Conservation (phyloP, 78 protist genomes). For the Dictyostelium capitatum region DNA sequence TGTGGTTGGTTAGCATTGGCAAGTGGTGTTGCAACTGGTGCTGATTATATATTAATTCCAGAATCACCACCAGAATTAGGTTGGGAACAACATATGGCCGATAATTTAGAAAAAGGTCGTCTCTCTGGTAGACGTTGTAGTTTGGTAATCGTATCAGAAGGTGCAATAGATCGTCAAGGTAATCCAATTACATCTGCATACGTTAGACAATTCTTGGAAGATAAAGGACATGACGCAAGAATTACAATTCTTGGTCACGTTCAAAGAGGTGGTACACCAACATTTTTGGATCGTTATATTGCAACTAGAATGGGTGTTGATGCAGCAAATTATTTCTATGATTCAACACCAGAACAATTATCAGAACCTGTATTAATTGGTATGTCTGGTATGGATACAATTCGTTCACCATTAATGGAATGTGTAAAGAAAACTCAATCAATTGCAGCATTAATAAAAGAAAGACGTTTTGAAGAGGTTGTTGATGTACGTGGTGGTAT, state of each 20-base stretch:
- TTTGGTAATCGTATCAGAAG: conserved; percentile 87
- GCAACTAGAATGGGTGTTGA: conserved; percentile 68
- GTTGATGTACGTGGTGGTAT: conserved; percentile 74
- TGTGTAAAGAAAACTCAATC: conserved; percentile 82
- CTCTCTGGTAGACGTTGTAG: conserved; percentile 75
- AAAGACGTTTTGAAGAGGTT: conserved; percentile 68
- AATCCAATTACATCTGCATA: conserved; percentile 66
- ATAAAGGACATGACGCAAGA: conserved; percentile 83
- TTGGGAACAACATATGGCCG: conserved; percentile 82
- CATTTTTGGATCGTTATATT: conserved; percentile 86
- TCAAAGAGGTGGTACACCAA: conserved; percentile 91
- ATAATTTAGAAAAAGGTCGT: conserved; percentile 50
- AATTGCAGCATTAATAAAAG: conserved; percentile 50
- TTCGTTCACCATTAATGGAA: conserved; percentile 77
- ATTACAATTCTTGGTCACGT: conserved; percentile 92
- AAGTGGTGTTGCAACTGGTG: conserved; percentile 88
- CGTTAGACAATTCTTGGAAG: conserved; percentile 22
- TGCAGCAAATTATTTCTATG: conserved; percentile 67
- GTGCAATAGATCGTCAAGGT: conserved; percentile 82
- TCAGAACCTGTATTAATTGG: conserved; percentile 80
- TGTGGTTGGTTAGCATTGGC: conserved; percentile 89
- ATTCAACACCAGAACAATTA: neutral
- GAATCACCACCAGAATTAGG: conserved; percentile 86
- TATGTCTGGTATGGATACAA: conserved; percentile 38
- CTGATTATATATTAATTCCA: conserved; percentile 88